Evolutionary conservation across 306 rosid genomes (phyloP).

Genomic region (Argentina anserina): DNA sequence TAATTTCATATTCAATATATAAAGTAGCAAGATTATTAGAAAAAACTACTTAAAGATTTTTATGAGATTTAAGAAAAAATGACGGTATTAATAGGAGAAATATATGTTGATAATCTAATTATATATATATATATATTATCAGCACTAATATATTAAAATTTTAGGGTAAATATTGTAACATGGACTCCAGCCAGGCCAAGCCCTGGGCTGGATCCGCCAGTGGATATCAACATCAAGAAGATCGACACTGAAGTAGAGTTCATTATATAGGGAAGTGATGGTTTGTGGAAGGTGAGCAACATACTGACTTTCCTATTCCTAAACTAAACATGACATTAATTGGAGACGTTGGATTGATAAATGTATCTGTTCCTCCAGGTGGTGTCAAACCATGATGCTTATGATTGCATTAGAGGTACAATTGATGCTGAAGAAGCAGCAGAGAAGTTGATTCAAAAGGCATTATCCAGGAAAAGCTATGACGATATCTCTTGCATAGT

Average conservation of each 20-base stretch:
- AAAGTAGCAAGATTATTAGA: too few relatives aligned
- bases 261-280: slow-evolving; percentile 33
- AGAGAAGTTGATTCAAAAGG: neutral
- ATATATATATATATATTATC: too few relatives aligned
- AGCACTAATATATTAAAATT: too few relatives aligned
- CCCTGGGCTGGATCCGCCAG: too few relatives aligned
- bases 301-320: neutral
- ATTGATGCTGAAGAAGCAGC: slow-evolving; percentile 50
- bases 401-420: slow-evolving; percentile 38
- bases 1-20: too few relatives aligned
- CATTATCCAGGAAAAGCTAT: slow-evolving; percentile 18
- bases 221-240: slow-evolving; percentile 17
- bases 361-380: slow-evolving; percentile 33
- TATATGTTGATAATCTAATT: too few relatives aligned
- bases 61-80: too few relatives aligned
- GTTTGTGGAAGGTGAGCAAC: slow-evolving; percentile 47
- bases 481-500: slow-evolving; percentile 65
- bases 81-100: too few relatives aligned
- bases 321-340: neutral
- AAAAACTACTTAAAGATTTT: too few relatives aligned
- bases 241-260: slow-evolving; percentile 13
- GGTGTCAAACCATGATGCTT: slow-evolving; percentile 63
- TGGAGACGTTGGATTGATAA: neutral
- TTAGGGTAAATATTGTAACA: too few relatives aligned
- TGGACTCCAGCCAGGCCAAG: too few relatives aligned